Evolutionary conservation across 768 basidiomycete genomes (phyloP), one percentile per base, ranked within the genome.

Genomic region (Mycena floridula): DNA sequence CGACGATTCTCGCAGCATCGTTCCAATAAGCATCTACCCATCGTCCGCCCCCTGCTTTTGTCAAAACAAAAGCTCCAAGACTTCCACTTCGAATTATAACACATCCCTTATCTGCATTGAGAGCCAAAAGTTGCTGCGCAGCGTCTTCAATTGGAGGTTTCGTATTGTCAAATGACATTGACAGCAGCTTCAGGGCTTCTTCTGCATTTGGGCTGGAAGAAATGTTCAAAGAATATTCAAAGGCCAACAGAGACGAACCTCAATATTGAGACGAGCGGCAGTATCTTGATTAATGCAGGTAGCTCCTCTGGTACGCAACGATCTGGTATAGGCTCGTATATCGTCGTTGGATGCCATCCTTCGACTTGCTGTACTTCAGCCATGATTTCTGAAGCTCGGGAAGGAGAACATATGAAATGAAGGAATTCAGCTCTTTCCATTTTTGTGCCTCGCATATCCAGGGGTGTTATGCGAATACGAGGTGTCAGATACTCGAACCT

Each of bases 271-370:
- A 94, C 72, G 20, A 62, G 64, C 13, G 76, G 70, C 26, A 94
- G 60, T 22, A 85, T 70, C 24, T 73, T 51, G 16, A 69, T 66
- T 46, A 94, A 70, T 1, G 84, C 66, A n/a, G 79, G 76, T 7
- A 94, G 64, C 56, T 92, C 86, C 50, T 76, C 81, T 25, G 91
- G 90, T 23, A 85, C 60, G 56, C 92, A 95, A 49, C 82, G 76
- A 56, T 85, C 76, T 46, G 89, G 90, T 50, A 92, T 86, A 2
- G 92, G 92, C 63, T 94, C 91, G 52, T 83, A 95, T 35, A 93
- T 79, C 2, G 77, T 72, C 37, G 66, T 65, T 4, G 91, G 85
- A 7, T 64, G 54, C 88, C 90, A 91, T 8, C 56, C 70, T 3
- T 66, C 57, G 9, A 77, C 60, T 40, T 68, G 57, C 3, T 66